phyloP scores from a whole-genome alignment of 305 asterid species.

The Stenogyne calaminthoides region DNA sequence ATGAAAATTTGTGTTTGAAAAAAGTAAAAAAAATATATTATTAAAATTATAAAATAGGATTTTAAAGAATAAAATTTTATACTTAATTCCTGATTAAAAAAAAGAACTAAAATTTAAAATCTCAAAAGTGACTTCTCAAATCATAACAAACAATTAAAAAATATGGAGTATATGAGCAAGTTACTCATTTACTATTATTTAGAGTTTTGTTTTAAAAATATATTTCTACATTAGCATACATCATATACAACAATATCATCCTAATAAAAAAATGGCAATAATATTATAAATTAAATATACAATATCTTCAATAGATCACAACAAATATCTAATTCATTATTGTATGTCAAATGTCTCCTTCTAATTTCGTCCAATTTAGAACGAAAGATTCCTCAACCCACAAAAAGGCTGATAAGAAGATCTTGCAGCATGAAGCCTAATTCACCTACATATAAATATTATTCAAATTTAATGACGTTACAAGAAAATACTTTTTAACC shows the following conservation, averaged over 20 bases:
- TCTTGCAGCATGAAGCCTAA: slow-evolving; percentile 2
- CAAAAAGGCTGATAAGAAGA: neutral
- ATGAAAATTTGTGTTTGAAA: too few relatives aligned
- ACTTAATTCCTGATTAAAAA: too few relatives aligned
- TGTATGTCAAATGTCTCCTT: neutral
- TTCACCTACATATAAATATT: neutral
- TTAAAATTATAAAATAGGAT: too few relatives aligned
- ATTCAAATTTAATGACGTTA: neutral
- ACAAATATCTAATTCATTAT: neutral
- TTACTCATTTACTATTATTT: too few relatives aligned
- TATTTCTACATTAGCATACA: neutral
- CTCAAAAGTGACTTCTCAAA: too few relatives aligned
- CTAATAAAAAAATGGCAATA: neutral
- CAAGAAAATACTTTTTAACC: slow-evolving; percentile 11
- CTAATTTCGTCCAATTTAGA: neutral
- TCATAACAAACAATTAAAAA: too few relatives aligned
- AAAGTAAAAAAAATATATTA: too few relatives aligned
- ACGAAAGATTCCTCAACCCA: slow-evolving; percentile 1
- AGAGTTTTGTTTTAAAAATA: neutral
- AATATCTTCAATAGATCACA: neutral
- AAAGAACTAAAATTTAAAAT: too few relatives aligned
- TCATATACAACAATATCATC: neutral
- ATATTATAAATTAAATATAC: neutral
- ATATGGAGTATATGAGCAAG: too few relatives aligned
- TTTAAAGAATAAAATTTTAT: too few relatives aligned